Evolutionary conservation across 2,329 filamentous ascomycete genomes (phyloP), one percentile per base, ranked within the genome.

Genomic region (Colletotrichum tofieldiae): DNA sequence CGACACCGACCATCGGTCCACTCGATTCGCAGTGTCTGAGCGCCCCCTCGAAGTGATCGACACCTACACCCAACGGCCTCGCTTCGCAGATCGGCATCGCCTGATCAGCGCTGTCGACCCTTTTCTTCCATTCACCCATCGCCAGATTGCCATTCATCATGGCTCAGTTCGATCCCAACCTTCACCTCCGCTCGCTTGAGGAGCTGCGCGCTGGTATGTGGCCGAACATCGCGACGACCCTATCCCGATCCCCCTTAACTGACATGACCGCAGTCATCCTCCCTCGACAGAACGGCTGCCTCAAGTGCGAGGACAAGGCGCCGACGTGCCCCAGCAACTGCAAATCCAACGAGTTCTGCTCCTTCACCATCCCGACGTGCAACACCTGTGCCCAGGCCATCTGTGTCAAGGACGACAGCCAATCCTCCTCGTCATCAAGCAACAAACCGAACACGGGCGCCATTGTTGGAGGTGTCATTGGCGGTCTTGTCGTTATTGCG

Each of bases 391-490:
- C 86, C 11, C 81, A 81, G 66, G 84, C 86, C 20, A 78, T 87
- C 72, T 90, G 89, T 77, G 78, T 82, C 61, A 73, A 76, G 47
- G 79, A 82, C 54, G 78, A 77, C 75, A 43, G 70, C 67, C 20
- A 49, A n/a, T 32, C 45, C 2, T 66, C 71, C 1, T 66, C 75
- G 8, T 69, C 76, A 51, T 76, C 74, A 51, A 67, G 76, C 71
- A 65, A 45, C 47, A 83, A 84, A 14, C 89, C 93, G 9, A 95
- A 94, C 76, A 86, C 92, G 1, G 95, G 95, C 52, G 94, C 94
- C 43, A 98, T 99, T 75, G 96, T 93, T 2, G 96, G 96, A 75
- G 96, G 96, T 75, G 95, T 98, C 12, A 85, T 98, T 54, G 96
- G 95, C 75, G 96, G 95, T 75, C 82, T 98, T 18, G 87, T 88